A percentile compares a stretch with the other conserved stretches of the same genome.
Evolutionary conservation across 2,329 filamentous ascomycete species (phyloP).

Genomic region (Moelleriella libera): DNA sequence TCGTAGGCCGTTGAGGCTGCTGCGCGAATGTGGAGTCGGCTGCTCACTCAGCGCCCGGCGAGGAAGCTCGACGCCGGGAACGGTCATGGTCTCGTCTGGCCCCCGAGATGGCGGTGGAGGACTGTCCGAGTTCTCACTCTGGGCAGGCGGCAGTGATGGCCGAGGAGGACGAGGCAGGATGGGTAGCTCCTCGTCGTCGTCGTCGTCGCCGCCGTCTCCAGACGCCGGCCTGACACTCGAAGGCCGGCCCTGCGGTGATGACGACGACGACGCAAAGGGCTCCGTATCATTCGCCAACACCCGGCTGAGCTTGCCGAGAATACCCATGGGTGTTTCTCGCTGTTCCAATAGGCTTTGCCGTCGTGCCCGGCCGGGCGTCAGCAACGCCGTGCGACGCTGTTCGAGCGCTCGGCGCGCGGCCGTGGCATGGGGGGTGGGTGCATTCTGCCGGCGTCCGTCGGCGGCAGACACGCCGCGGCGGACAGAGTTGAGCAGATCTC

Average conservation of each 20-base stretch:
- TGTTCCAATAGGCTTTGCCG: constrained; percentile 42
- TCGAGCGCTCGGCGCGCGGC: constrained; percentile 45
- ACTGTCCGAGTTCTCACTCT: constrained; percentile 35
- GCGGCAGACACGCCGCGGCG: constrained; percentile 30
- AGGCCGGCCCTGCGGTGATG: constrained; percentile 17
- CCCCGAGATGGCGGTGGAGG: constrained; percentile 38
- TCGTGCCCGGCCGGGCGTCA: constrained; percentile 44
- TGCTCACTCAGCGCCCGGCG: constrained; percentile 35
- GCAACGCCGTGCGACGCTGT: constrained; percentile 41
- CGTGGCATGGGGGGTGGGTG: constrained; percentile 45
- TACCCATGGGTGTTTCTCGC: constrained; percentile 39
- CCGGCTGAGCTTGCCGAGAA: constrained; percentile 38
- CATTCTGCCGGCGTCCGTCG: constrained; percentile 24
- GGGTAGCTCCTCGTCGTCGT: constrained; percentile 33
- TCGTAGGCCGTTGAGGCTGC: constrained; percentile 36
- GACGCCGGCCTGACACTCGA: constrained; percentile 13
- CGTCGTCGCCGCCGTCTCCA: constrained; percentile 17
- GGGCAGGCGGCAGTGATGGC: constrained; percentile 38
- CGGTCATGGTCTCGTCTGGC: constrained; percentile 43
- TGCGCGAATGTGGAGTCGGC: constrained; percentile 31
- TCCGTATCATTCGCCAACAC: constrained; percentile 35
- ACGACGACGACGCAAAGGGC: constrained; percentile 32
- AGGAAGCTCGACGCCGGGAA: constrained; percentile 45
- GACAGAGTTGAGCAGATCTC: constrained; percentile 22
- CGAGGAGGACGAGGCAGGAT: constrained; percentile 30